Percentiles rank a stretch among this genome's conserved stretches.
These are phyloP conservation scores for Isabelozyma heimii DNA, from an alignment of 805 yeast species.

Conservation along the genomic window DNA sequence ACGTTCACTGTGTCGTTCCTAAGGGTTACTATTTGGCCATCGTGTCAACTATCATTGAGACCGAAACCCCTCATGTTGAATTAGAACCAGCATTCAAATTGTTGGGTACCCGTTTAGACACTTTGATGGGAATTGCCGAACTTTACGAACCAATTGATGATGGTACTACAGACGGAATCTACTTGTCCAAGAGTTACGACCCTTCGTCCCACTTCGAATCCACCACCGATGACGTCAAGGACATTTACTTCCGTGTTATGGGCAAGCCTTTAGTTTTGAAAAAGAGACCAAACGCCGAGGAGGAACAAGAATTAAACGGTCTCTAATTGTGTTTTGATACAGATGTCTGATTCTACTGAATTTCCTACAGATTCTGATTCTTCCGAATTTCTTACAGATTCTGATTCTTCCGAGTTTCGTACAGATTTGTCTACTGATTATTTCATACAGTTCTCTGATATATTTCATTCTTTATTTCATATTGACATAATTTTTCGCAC, in stretches of 20 bases:
- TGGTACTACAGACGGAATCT: constrained; percentile 77
- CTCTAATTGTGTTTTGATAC: constrained; percentile 8
- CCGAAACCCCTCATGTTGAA: constrained; percentile 88
- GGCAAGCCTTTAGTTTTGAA: constrained; percentile 90
- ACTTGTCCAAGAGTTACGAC: constrained; percentile 85
- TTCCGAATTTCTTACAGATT: neutral
- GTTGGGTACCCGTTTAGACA: constrained; percentile 76
- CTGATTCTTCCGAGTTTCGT: neutral
- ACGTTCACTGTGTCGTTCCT: constrained; percentile 86
- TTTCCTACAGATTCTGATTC: neutral
- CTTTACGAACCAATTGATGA: constrained; percentile 82
- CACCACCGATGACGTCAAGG: constrained; percentile 95
- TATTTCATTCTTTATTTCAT: no score
- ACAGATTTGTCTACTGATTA: neutral
- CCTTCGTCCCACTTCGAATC: constrained; percentile 94
- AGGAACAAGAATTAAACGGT: constrained; percentile 49
- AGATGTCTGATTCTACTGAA: neutral
- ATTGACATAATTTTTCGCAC: no score
- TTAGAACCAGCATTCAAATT: constrained; percentile 91
- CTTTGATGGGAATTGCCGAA: constrained; percentile 92
- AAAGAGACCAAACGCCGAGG: constrained; percentile 67
- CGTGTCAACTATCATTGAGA: constrained; percentile 91
- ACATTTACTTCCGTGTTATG: constrained; percentile 84
- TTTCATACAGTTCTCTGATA: neutral
- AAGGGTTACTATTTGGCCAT: constrained; percentile 90